Evolutionary conservation across 2,329 filamentous ascomycete genomes (phyloP).

Genomic region (Lithohypha guttulata): DNA sequence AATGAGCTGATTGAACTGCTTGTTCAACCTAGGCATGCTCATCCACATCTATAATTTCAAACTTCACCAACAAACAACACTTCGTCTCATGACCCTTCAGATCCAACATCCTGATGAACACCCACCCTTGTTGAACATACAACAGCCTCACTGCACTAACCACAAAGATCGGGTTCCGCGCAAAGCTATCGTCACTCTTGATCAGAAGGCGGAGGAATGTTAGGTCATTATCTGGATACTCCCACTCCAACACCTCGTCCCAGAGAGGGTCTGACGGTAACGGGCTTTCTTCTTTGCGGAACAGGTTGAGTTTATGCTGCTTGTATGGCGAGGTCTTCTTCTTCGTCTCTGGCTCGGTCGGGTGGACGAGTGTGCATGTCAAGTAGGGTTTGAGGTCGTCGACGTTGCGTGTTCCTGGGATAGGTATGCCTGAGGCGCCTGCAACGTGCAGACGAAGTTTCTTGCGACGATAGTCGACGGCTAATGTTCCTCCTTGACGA

Average conservation of each 20-base stretch:
- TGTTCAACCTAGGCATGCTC: too few relatives aligned
- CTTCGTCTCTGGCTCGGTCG: conserved; percentile 13
- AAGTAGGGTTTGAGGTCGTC: conserved; percentile 21
- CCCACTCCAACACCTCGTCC: conserved; percentile 20
- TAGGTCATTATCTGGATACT: conserved; percentile 19
- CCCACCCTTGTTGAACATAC: conserved; percentile 17
- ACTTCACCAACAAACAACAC: conserved; percentile 15
- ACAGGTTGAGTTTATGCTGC: conserved; percentile 18
- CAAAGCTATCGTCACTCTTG: conserved; percentile 21
- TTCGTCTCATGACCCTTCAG: conserved; percentile 17
- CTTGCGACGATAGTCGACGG: conserved; percentile 11
- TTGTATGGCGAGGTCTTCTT: conserved; percentile 19
- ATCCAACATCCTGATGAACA: conserved; percentile 17
- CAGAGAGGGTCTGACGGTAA: conserved; percentile 18
- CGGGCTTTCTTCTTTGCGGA: conserved; percentile 14
- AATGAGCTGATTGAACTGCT: too few relatives aligned
- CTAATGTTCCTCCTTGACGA: conserved; percentile 13
- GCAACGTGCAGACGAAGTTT: conserved; percentile 18
- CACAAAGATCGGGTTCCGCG: conserved; percentile 17
- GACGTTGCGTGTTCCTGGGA: conserved; percentile 14
- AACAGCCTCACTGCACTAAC: conserved; percentile 18
- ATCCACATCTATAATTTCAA: conserved; percentile 17
- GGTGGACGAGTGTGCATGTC: conserved; percentile 19
- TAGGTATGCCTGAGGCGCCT: conserved; percentile 17
- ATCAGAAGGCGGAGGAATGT: conserved; percentile 20